Percentiles rank a stretch among this genome's conserved stretches.
Conservation (phyloP, 225 moss, liverwort and hornwort species). For the Thuidium tamariscinum region DNA sequence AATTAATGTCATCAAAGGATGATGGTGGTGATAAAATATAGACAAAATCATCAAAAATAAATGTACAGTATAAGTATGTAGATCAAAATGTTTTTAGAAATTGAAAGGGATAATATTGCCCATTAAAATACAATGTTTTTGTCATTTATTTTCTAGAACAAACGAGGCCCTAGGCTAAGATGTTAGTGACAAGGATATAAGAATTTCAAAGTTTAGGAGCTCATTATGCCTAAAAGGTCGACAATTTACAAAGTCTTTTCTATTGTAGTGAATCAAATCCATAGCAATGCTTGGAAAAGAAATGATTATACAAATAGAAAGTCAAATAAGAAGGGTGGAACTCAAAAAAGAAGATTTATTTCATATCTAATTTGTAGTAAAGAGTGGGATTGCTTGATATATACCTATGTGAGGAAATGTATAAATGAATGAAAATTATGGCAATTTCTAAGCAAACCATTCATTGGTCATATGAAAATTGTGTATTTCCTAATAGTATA, state of each 20-base stretch:
- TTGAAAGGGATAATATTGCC: neutral
- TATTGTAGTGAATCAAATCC: neutral
- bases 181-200: neutral
- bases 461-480: neutral
- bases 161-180: rapidly evolving
- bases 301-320: neutral
- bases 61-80: neutral
- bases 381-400: neutral
- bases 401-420: neutral
- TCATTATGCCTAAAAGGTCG: neutral
- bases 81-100: neutral
- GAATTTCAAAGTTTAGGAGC: neutral
- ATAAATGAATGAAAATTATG: neutral
- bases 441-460: neutral
- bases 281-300: neutral
- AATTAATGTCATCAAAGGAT: neutral
- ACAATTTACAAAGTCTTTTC: neutral
- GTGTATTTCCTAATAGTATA: neutral
- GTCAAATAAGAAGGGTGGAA: neutral
- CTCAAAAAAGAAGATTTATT: neutral
- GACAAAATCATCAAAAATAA: neutral
- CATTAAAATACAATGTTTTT: neutral
- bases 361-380: neutral
- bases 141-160: neutral
- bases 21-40: neutral